Evolutionary conservation across 1,284 basidiomycete genomes (phyloP).

Genomic region (Cryptococcus wingfieldii): DNA sequence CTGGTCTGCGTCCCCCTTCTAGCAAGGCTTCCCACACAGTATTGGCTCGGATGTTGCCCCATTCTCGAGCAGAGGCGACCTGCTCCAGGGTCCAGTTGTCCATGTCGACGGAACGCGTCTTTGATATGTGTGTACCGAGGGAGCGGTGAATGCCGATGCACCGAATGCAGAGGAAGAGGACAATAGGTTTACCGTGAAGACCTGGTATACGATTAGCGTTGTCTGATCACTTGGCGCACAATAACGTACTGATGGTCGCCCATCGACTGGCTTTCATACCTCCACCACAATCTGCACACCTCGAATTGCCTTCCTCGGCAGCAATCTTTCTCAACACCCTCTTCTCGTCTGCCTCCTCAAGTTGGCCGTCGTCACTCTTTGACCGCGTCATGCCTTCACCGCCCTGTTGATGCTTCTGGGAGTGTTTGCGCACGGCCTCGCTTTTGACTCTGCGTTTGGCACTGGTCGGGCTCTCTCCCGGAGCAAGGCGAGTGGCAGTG

Average conservation of each 20-base stretch:
- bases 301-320: slow-evolving; percentile 30
- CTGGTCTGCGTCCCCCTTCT: slow-evolving; percentile 2
- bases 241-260: slow-evolving; percentile 46
- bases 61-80: slow-evolving; percentile 39
- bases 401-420: not conserved
- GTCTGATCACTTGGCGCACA: not conserved
- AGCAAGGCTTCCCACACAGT: slow-evolving; percentile 43
- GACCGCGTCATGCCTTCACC: slow-evolving; percentile 7
- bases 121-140: slow-evolving; percentile 54
- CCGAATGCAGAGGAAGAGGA: slow-evolving; percentile 54
- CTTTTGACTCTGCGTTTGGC: slow-evolving; percentile 14
- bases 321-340: slow-evolving; percentile 9
- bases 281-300: slow-evolving; percentile 52
- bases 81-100: slow-evolving; percentile 52
- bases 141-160: slow-evolving; percentile 54
- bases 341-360: slow-evolving; percentile 8
- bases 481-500: not conserved
- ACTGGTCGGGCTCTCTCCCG: slow-evolving; percentile 8
- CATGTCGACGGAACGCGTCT: slow-evolving; percentile 53
- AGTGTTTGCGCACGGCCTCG: slow-evolving; percentile 13
- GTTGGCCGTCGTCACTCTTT: slow-evolving; percentile 4
- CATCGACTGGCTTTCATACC: slow-evolving; percentile 43
- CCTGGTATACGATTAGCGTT: slow-evolving; percentile 16
- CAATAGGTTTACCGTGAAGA: slow-evolving; percentile 46
- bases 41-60: slow-evolving; percentile 50